phyloP scores from a whole-genome alignment of 1,284 basidiomycete species.

The Chondrostereum purpureum region DNA sequence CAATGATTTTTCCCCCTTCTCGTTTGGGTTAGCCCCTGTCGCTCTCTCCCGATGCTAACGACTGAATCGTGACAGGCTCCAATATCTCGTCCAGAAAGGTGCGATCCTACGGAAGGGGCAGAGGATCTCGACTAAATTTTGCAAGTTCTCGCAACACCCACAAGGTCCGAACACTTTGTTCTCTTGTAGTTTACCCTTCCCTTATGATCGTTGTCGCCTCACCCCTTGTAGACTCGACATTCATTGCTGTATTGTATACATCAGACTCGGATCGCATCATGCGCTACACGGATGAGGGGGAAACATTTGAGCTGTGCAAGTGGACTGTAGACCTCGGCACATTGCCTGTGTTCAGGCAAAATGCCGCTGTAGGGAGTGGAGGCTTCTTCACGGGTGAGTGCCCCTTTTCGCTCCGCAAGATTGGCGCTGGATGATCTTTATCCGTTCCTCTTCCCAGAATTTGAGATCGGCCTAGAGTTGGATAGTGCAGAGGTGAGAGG shows the following conservation, averaged over 20 bases:
- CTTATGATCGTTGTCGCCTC: slow-evolving; percentile 1
- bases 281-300: slow-evolving; percentile 78
- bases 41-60: slow-evolving; percentile 15
- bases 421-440: neutral
- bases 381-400: slow-evolving; percentile 73
- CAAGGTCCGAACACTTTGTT: slow-evolving; percentile 41
- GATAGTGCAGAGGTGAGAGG: slow-evolving; percentile 80
- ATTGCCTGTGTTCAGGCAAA: slow-evolving; percentile 69
- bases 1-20: too few species aligned
- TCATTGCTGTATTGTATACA: slow-evolving; percentile 72
- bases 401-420: neutral
- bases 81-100: slow-evolving; percentile 78
- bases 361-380: slow-evolving; percentile 38
- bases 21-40: too few species aligned
- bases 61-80: slow-evolving; percentile 44
- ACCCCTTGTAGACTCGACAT: slow-evolving; percentile 51
- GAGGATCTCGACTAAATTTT: slow-evolving; percentile 71
- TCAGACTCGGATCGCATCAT: slow-evolving; percentile 67
- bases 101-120: slow-evolving; percentile 80
- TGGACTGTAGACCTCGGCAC: slow-evolving; percentile 79
- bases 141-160: slow-evolving; percentile 65
- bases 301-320: slow-evolving; percentile 70
- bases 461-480: slow-evolving; percentile 73
- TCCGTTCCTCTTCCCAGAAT: slow-evolving; percentile 47
- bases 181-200: slow-evolving; percentile 8